phyloP scores from a whole-genome alignment of 2,329 filamentous ascomycete species.

The Gaeumannomyces sp. region DNA sequence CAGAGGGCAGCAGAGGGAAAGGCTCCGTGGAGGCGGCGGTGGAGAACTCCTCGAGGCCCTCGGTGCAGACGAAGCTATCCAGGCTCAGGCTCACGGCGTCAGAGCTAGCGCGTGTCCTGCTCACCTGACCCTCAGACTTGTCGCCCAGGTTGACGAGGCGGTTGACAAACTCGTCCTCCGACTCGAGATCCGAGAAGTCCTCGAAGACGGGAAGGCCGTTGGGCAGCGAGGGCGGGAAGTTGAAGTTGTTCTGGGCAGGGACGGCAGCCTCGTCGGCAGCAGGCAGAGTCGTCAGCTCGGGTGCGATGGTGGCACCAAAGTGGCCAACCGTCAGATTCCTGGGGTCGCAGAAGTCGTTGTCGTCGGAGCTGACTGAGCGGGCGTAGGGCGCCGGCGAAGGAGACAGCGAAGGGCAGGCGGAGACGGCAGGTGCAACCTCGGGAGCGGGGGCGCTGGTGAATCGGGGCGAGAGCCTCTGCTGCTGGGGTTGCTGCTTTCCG shows the following conservation, averaged over 20 bases:
- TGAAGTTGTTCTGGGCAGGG: conserved; percentile 34
- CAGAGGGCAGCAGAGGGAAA: conserved; percentile 60
- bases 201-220: conserved; percentile 69
- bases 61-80: conserved; percentile 70
- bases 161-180: conserved; percentile 79
- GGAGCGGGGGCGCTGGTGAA: conserved; percentile 38
- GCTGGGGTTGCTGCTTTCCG: conserved; percentile 44
- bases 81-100: conserved; percentile 64
- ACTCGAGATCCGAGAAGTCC: conserved; percentile 83
- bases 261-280: conserved; percentile 48
- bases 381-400: conserved; percentile 80
- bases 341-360: conserved; percentile 85
- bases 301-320: conserved; percentile 41
- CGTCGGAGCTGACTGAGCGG: conserved; percentile 61
- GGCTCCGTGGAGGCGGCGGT: conserved; percentile 44
- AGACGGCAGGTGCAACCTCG: conserved; percentile 30
- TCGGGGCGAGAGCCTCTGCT: conserved; percentile 56
- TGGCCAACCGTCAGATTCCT: conserved; percentile 74
- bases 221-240: conserved; percentile 44
- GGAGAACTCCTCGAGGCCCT: conserved; percentile 63
- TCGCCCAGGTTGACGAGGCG: conserved; percentile 62
- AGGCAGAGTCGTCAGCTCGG: conserved; percentile 61
- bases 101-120: conserved; percentile 64
- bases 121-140: conserved; percentile 37
- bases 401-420: conserved; percentile 75